Evolutionary conservation across 176 grass and related monocot genomes (phyloP).

Genomic region (Zea mays): DNA sequence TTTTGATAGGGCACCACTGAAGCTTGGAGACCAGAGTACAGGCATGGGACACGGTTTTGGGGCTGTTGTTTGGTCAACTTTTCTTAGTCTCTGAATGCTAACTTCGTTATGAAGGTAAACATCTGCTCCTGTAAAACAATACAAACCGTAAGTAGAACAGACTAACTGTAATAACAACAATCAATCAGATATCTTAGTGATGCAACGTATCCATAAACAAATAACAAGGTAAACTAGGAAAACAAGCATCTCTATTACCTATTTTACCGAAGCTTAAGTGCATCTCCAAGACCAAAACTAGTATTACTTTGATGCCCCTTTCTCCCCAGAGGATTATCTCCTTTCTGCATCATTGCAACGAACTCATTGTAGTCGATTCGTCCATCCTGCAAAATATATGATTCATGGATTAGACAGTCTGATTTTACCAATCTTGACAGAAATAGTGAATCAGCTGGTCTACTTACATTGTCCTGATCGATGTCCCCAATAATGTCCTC

Average conservation of each 20-base stretch:
- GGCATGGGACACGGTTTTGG: slow-evolving; percentile 1
- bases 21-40: slow-evolving; percentile 18
- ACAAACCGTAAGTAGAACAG: slow-evolving; percentile 15
- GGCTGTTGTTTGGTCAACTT: slow-evolving; percentile 11
- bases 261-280: slow-evolving; percentile 63
- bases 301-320: slow-evolving; percentile 59
- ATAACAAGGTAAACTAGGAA: background rate
- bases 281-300: slow-evolving; percentile 66
- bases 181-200: background rate
- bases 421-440: background rate
- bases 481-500: slow-evolving; percentile 75
- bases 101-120: background rate
- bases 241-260: slow-evolving; percentile 31
- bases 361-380: slow-evolving; percentile 81
- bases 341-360: slow-evolving; percentile 77
- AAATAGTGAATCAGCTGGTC: background rate
- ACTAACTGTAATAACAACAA: background rate
- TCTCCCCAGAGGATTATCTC: slow-evolving; percentile 56
- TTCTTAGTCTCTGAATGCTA: slow-evolving; percentile 31
- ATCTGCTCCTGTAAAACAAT: slow-evolving; percentile 18
- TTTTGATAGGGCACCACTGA: background rate
- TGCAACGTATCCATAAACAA: background rate
- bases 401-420: slow-evolving; percentile 16
- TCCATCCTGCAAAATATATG: slow-evolving; percentile 51
- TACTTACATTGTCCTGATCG: slow-evolving; percentile 73